Conservation (phyloP, 78 protist species). For the Trichosphaerium sp. region DNA sequence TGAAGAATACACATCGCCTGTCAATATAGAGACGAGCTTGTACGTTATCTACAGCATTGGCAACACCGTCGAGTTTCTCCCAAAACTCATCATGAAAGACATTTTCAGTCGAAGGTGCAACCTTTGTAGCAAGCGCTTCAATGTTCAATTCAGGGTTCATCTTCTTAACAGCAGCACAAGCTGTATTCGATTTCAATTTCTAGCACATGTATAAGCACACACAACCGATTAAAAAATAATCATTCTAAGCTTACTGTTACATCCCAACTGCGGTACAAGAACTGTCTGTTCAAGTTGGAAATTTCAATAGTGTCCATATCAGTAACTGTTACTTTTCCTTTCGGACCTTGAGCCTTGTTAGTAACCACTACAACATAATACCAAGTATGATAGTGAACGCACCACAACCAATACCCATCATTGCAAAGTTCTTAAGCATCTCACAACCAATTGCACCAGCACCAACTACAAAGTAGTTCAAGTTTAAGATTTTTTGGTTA, state of each 20-base stretch:
- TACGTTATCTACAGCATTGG: constrained; percentile 93
- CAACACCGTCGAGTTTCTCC: constrained; percentile 59
- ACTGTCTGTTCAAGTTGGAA: constrained; percentile 92
- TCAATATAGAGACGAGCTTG: constrained; percentile 92
- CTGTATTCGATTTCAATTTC: constrained; percentile 76
- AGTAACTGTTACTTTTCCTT: constrained; percentile 55
- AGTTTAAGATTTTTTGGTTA: constrained; percentile 18
- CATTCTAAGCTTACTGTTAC: too few relatives aligned
- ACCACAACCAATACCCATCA: constrained; percentile 82
- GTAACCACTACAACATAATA: background rate
- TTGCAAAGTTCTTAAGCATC: constrained; percentile 79
- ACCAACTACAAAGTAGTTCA: constrained; percentile 84
- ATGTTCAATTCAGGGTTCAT: constrained; percentile 86
- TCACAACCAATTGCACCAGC: constrained; percentile 99
- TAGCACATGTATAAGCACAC: background rate
- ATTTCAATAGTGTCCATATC: constrained; percentile 94
- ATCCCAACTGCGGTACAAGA: constrained; percentile 83
- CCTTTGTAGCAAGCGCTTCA: constrained; percentile 40
- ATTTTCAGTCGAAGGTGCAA: constrained; percentile 85
- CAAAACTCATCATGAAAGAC: constrained; percentile 83
- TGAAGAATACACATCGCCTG: constrained; percentile 70
- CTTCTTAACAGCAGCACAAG: constrained; percentile 76
- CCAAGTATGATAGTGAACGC: constrained; percentile 25
- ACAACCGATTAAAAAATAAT: background rate
- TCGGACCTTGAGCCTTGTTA: constrained; percentile 9